Evolutionary conservation across 495 filamentous ascomycete genomes (phyloP), one percentile per base, ranked within the genome.

Genomic region (Hypoxylon fragiforme): DNA sequence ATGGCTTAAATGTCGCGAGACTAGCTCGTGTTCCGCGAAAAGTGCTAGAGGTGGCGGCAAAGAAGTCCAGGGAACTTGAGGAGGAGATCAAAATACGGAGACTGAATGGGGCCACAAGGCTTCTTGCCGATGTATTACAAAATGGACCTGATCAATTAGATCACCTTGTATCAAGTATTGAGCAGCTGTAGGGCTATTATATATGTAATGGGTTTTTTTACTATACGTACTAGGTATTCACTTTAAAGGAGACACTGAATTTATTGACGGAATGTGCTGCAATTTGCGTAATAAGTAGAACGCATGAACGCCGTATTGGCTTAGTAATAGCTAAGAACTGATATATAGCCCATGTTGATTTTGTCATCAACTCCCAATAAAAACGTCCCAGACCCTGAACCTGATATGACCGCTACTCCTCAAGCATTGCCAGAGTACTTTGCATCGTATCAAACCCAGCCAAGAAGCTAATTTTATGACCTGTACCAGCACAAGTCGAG

Each of bases 1-100:
- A 99, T 64, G 94, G 94, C 2, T 70, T 99, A 12, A 97, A 97
- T 67, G 94, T 97, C 18, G 94, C 94, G 4, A 76, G 89, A 21
- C 67, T 99, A 43, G 95, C 95, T 22, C 86, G 89, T 43, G 77
- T 98, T 21, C 91, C 95, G 3, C 72, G 78, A 11, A 70, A 78
- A 12, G 84, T 96, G 24, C 65, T 97, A 15, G 86, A 92, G 15
- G 76, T 89, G 22, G 94, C 95, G 7, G 83, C 80, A 15, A 67
- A 77, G 44, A 95, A 95, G 74, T 94, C 89, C 62, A 75, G 75
- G 21, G 84, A 92, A 70, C 59, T 98, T 63, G 94, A 98, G 70
- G 81, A 84, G 31, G 78, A 79, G 53, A 84, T 92, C 54, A 83
- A 77, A 58, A 75, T 74, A 54, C 81, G 82, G 54, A 77, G 76